Percentiles rank a stretch among this genome's conserved stretches.
phyloP scores from a whole-genome alignment of 192 early-diverging fungal species.

The Coemansia sp. region DNA sequence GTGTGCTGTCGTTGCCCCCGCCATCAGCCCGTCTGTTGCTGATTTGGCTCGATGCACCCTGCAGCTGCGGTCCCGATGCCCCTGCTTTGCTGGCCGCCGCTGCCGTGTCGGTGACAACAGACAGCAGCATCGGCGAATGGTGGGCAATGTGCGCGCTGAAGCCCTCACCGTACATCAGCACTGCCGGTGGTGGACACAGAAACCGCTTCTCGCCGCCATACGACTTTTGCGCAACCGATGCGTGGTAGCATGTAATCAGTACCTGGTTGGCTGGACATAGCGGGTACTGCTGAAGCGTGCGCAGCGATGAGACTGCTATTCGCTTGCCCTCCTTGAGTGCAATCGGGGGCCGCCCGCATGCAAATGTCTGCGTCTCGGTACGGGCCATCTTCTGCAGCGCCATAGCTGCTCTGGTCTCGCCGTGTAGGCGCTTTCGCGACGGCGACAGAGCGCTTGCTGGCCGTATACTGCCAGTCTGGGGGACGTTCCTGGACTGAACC shows the following conservation, averaged over 20 bases:
- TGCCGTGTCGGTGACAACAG: constrained; percentile 56
- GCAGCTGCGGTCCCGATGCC: not conserved
- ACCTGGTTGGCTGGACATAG: constrained; percentile 48
- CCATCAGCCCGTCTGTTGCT: not conserved
- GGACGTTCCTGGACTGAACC: no score
- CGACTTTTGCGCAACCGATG: constrained; percentile 87
- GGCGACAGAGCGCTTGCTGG: not conserved
- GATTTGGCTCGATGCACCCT: not conserved
- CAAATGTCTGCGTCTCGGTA: constrained; percentile 1
- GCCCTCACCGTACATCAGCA: constrained; percentile 57
- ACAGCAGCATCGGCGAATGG: constrained; percentile 61
- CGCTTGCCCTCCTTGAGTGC: not conserved
- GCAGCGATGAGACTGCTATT: constrained; percentile 8
- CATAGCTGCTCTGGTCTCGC: constrained; percentile 13
- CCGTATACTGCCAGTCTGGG: not conserved
- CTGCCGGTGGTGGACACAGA: constrained; percentile 72
- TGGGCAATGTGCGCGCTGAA: constrained; percentile 43
- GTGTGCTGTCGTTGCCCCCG: constrained; percentile 2
- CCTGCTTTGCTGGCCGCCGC: not conserved
- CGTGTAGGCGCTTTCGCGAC: constrained; percentile 12
- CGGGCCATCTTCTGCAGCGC: constrained; percentile 36
- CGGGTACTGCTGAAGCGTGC: constrained; percentile 12
- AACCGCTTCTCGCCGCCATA: constrained; percentile 91
- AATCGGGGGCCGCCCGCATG: not conserved
- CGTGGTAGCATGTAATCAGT: constrained; percentile 80